Base-by-base conservation (phyloP, 2,329 filamentous ascomycete genomes). In the Orbilia quercus region DNA sequence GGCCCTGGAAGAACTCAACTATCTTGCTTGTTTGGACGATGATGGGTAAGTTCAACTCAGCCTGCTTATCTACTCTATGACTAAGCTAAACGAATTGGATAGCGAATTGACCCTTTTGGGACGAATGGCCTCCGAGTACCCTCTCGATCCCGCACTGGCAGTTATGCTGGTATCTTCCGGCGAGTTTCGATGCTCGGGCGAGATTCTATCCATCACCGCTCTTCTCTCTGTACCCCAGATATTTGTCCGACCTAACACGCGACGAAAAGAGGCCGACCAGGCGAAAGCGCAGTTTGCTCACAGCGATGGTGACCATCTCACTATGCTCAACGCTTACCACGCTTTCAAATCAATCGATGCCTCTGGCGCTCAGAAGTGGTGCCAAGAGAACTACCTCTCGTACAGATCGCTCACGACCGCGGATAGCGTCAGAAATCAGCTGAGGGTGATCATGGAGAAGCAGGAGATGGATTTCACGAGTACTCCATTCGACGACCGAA, bases 111-210 rank as follows among this genome's bases (percentile, higher is more conserved):
- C 95, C 1, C 83, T 86, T 2, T 86, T 99, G 2, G 95, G 95
- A 62, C 87, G 89, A 72, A 84, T 97, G 67, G 94, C 95, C 0
- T 97, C 95, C 2, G 92, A 96, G 76, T 99, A 98, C 79, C 95
- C 95, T 36, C 87, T 99, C 20, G 96, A 99, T 80, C 95, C 95
- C 1, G 88, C 92, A 0, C 84, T 99, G 34, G 95, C 95, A 0
- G 96, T 99, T 75, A 98, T 99, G 95, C 86, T 99, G 67, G 97
- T 99, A 80, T 93, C 90, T 9, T 96, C 93, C 6, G 94, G 95
- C 9, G 95, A 99, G 79, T 99, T 99, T 82, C 96, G 95, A 83
- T 99, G 95, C 85, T 96, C 93, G 48, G 98, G 98, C 81, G 95
- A 99, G 83, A 95, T 99, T 42, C 86, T 99, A 12, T 98, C 95